Evolutionary conservation across 2,329 filamentous ascomycete species (phyloP).

Genomic region (Xylariaceae sp.): DNA sequence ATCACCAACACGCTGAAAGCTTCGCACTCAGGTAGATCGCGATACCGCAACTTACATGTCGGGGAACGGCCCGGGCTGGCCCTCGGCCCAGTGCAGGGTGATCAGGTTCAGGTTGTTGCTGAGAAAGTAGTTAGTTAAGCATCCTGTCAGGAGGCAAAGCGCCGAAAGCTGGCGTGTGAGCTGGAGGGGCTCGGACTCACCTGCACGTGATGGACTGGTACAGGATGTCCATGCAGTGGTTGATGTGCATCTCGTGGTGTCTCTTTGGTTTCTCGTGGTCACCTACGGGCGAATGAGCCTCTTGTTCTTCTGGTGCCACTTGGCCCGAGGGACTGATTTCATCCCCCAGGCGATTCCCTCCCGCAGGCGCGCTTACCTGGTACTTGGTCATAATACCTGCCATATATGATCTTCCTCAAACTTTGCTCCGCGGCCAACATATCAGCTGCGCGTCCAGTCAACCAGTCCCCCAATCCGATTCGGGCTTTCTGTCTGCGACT

Average conservation of each 20-base stretch:
- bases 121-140: neutral
- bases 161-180: too few species aligned
- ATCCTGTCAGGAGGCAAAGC: neutral
- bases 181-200: too few species aligned
- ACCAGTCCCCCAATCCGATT: too few species aligned
- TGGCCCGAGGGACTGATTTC: too few species aligned
- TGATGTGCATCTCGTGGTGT: neutral
- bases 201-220: neutral
- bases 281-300: neutral
- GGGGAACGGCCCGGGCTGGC: neutral
- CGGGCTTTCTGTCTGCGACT: too few species aligned
- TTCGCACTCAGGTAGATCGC: neutral
- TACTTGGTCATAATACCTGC: neutral
- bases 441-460: too few species aligned
- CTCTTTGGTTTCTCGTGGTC: neutral
- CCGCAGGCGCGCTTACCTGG: neutral
- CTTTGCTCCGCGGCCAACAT: too few species aligned
- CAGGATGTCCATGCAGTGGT: slow-evolving; percentile 1
- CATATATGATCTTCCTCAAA: neutral
- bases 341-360: too few species aligned
- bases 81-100: neutral
- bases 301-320: too few species aligned
- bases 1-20: neutral
- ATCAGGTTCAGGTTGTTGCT: neutral
- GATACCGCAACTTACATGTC: neutral